Evolutionary conservation across 495 filamentous ascomycete species (phyloP).

Genomic region (Cairneyella variabilis): DNA sequence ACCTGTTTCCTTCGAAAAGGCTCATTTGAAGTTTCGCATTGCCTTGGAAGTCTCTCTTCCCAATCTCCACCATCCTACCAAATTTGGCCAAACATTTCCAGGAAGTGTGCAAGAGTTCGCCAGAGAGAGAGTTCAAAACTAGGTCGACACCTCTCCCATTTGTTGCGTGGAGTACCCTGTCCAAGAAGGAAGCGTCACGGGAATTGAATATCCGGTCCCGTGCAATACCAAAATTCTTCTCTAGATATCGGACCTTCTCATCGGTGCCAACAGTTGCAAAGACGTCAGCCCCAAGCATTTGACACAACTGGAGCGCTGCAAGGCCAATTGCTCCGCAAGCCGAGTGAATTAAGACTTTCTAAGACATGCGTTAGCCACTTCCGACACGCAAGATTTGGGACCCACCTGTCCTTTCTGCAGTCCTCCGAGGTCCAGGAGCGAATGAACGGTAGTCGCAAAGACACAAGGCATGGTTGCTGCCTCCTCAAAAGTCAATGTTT

Average conservation of each 20-base stretch:
- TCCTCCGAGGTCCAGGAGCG: slow-evolving; percentile 39
- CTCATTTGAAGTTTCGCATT: slow-evolving; percentile 30
- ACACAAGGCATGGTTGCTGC: slow-evolving; percentile 54
- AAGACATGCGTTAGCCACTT: not conserved
- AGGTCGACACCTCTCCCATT: slow-evolving; percentile 49
- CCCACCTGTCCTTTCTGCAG: slow-evolving; percentile 36
- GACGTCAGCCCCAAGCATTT: slow-evolving; percentile 35
- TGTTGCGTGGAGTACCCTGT: slow-evolving; percentile 39
- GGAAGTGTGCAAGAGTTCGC: slow-evolving; percentile 39
- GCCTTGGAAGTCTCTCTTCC: slow-evolving; percentile 31
- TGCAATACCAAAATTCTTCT: slow-evolving; percentile 43
- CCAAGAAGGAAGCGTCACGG: slow-evolving; percentile 35
- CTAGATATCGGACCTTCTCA: slow-evolving; percentile 49
- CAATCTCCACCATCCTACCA: slow-evolving; percentile 47
- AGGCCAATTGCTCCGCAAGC: slow-evolving; percentile 57
- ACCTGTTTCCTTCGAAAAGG: slow-evolving; percentile 2
- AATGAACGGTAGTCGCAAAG: slow-evolving; percentile 54
- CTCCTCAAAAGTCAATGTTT: slow-evolving; percentile 43
- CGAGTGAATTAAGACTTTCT: slow-evolving; percentile 57
- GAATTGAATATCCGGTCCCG: slow-evolving; percentile 48
- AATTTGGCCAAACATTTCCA: slow-evolving; percentile 45
- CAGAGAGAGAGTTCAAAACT: slow-evolving; percentile 47
- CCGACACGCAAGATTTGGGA: not conserved
- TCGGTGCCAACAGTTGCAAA: slow-evolving; percentile 52
- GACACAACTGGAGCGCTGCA: slow-evolving; percentile 53